Base-by-base conservation (phyloP, 2,329 filamentous ascomycete species). In the Coniella vitis region DNA sequence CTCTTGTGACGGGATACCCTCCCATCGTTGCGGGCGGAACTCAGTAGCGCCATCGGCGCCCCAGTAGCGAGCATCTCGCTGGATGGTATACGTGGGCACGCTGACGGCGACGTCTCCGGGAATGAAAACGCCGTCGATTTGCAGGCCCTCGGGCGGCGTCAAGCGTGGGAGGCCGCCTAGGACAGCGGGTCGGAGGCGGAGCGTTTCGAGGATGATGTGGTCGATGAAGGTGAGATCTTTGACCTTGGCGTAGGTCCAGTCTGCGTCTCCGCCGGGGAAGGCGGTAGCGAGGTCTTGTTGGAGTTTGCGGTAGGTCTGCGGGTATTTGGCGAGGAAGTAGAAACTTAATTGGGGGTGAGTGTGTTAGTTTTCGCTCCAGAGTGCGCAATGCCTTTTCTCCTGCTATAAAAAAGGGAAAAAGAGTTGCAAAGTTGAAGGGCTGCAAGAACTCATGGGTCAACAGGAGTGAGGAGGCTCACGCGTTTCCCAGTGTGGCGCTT, bases 71-170 rank as follows among this genome's bases (percentile, higher is more conserved):
- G 4, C 34, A 37, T 55, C 56, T 14, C 57, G 39, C 14, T 53
- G 56, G 10, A 59, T 48, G 1, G 56, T 54, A 40, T 57, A 57
- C 4, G 52, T 54, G 4, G 57, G 57, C 2, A 57, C 55, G 37
- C 54, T 50, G 1, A 57, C 55, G 8, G 55, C 54, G 1, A 46
- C 52, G 20, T 56, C 39, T 1, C 59, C 59, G 1, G 58, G 58
- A 8, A 61, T 55, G 16, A 46, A 58, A 1, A 17, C 20, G 0
- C 52, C 52, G 4, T 53, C 58, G 9, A 66, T 54, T 4, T 47
- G 47, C n/a, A 60, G 16, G 2, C 64, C 64, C 50, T 63, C 59
- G 0, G 58, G 56, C 1, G 63, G 64, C 4, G 64, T 65, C 9
- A 48, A 41, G 12, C 49, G 39, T 37, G 48, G 49, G 13, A 52